Base-by-base conservation (phyloP, 2,329 filamentous ascomycete species). In the Cladosporium velox region DNA sequence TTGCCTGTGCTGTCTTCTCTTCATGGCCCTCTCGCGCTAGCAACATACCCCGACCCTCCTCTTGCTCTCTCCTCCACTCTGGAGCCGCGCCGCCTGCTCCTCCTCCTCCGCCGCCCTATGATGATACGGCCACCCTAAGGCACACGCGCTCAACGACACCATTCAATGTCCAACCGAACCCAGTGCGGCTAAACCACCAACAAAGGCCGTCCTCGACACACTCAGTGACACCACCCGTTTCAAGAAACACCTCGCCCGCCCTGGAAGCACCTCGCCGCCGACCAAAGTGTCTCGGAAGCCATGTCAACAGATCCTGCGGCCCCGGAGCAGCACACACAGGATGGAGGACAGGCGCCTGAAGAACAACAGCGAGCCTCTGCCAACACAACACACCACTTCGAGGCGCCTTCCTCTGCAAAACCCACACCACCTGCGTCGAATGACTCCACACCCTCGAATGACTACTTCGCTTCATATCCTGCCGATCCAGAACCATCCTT, bases 361-460 rank as follows among this genome's bases (percentile, higher is more conserved):
- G 60, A 61, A 54, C 60, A 58, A 28, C 55, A 44, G 10, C 41
- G 73, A 44, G 74, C 78, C 65, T 69, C 72, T 41, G 78, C 79
- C 72, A 74, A 71, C 68, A 81, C 79, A 15, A 77, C 78, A 58
- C 77, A 78, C 65, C 77, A 78, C 65, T 79, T 78, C 6, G 79
- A 80, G 70, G 68, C 76, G 57, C 79, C 78, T 62, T 76, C 75
- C 24, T 65, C 67, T 10, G 51, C 59, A 21, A 38, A 54, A 18
- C 30, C 55, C 7, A 41, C 51, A 3, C 49, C 51, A 10, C 57
- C 51, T 11, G 61, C 34, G 34, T 66, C 59, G 32, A 52, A 55
- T 32, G 57, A 62, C 28, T 47, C 54, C 14, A 14, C 30, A 15
- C 49, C 34, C 15, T 21, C 26, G 32, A 60, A 41, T 32, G 63